A percentile compares a stretch with the other conserved stretches of the same genome.
phyloP scores from a whole-genome alignment of 306 rosid species.

The Mucuna pruriens region DNA sequence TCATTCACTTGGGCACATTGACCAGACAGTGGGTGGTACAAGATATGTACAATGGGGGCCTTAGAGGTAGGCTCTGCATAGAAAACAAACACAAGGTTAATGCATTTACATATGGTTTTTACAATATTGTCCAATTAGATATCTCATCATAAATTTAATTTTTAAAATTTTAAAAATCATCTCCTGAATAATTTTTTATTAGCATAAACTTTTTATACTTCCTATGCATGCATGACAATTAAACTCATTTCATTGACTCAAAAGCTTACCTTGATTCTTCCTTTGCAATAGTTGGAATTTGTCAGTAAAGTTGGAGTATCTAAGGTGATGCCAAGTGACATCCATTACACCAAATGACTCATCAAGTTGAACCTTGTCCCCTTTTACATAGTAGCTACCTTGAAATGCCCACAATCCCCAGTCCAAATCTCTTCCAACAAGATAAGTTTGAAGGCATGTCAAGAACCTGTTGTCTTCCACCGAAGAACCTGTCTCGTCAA shows the following conservation, averaged over 20 bases:
- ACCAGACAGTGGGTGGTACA: conserved; percentile 52
- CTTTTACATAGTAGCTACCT: conserved; percentile 51
- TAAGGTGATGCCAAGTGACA: conserved; percentile 41
- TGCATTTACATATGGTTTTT: too few relatives aligned
- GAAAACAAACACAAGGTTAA: neutral
- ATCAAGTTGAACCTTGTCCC: conserved; percentile 33
- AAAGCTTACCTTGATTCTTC: conserved; percentile 48
- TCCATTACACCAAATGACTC: conserved; percentile 62
- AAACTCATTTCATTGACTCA: neutral
- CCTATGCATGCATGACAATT: neutral
- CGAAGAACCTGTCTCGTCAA: conserved; percentile 36
- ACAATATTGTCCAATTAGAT: too few relatives aligned
- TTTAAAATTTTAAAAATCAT: too few relatives aligned
- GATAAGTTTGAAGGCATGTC: conserved; percentile 64
- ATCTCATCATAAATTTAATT: too few relatives aligned
- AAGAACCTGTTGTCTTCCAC: conserved; percentile 50
- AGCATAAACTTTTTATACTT: too few relatives aligned
- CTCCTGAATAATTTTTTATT: too few relatives aligned
- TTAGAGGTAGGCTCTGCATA: conserved; percentile 58
- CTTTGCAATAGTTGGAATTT: conserved; percentile 50
- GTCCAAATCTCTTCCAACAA: conserved; percentile 60
- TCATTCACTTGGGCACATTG: conserved; percentile 48
- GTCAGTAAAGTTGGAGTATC: conserved; percentile 44
- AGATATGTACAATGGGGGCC: conserved; percentile 23
- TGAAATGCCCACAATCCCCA: conserved; percentile 70